Evolutionary conservation across 257 asterid species (phyloP), one percentile per base, ranked within the genome.

Genomic region (Gentiana macrophylla): DNA sequence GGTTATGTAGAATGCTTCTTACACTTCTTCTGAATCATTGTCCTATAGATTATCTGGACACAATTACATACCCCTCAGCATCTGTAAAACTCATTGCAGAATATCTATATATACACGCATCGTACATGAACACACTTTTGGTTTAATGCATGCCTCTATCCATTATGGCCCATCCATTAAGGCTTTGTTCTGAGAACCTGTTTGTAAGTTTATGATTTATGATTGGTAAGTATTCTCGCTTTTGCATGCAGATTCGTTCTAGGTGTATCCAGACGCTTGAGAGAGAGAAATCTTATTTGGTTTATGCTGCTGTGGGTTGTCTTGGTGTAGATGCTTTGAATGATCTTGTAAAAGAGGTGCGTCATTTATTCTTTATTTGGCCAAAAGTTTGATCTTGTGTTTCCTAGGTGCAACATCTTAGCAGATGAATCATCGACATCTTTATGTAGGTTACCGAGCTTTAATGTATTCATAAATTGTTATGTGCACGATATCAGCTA

Each of bases 271-370:
- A 79, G 74, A 77, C 92, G 76, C 61, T 67, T 91, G 74, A 75
- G 71, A 70, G 96, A 91, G 79, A 79, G 64, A 91, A 87, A 72
- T 74, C 91, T 15, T 91, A 87, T 72, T 85, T 91, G 49, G 76
- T 91, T 67, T 91, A 85, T 76, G 74, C 80, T 70, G 98, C 98
- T 34, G 96, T 83, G 60, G 92, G 84, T 55, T 79, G 89, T 65
- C 94, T 91, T 15, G 98, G 98, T 52, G 71, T 78, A 15, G 73
- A 92, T 60, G 94, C 94, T 70, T 61, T 91, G 72, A 78, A 79
- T 36, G 96, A 87, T 81, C 90, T 91, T 58, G 73, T 91, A 55
- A 81, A 77, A 72, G 98, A 87, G 95, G 98, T 38, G 44, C 4
- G 44, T 38, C 44, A 38, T 4, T 38, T 7, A 38, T 38, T 4